Evolutionary conservation across 257 asterid species (phyloP), one percentile per base, ranked within the genome.

Genomic region (Solanum chmielewskii): DNA sequence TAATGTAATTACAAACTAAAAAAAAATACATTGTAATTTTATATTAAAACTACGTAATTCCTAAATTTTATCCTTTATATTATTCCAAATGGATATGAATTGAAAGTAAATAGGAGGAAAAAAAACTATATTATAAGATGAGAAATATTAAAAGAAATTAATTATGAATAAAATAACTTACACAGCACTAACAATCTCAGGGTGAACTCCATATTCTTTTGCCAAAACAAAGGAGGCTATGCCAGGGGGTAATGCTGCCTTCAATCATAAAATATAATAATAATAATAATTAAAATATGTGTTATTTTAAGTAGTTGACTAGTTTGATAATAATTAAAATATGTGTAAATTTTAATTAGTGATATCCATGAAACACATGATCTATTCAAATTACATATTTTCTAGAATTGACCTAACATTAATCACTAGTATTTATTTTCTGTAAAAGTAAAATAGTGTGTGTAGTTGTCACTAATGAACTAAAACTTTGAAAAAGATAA

Each of bases 201-300:
- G 93, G 45, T 94, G 97, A 56, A 94, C 85, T 16, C 93, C 93
- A 35, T 94, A 93, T 83, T 94, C 95, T 81, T 91, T 90, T 42
- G 93, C 94, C 66, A 89, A 94, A 2, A 92, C 91, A 37, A 94
- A 94, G 11, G 97, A 87, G 8, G 91, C 71, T 2, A 94, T 85
- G 10, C 95, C 81, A 9, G 92, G 93, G 10, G 96, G 96, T 49
- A 94, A 45, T 7, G 97, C 96, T 1, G 95, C 96, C 95, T 90
- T 39, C 45, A 84, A 86, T 33, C n/a, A 18, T 47, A 82, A 62
- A 87, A 66, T 68, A 27, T 11, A 66, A 27, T 29, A 27, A 68
- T 25, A 66, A 27, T 62, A n/a, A 62, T 87, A 18, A 18, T n/a
- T 11, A 33, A 64, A 8, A 56, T 5, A 14, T 33, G 29, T 35